Base-by-base conservation (phyloP, 1,284 basidiomycete genomes). In the Sanguinoderma infundibulare region DNA sequence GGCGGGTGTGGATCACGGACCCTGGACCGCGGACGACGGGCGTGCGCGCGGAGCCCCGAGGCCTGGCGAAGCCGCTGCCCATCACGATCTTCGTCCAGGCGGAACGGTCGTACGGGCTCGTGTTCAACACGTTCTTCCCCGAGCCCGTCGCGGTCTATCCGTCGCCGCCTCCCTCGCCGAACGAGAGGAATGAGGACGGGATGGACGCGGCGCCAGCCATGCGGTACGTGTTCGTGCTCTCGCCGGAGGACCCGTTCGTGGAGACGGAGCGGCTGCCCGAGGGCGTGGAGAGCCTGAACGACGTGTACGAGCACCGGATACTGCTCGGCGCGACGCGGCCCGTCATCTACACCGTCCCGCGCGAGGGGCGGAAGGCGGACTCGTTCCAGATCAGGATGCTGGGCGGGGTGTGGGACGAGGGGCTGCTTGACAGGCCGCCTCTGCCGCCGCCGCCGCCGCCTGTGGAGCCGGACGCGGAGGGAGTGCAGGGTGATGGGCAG, bases 1-100 rank as follows among this genome's bases (percentile, higher is more conserved):
- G 44, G 24, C 51, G 78, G 52, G 78, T 87, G 56, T 76, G 81
- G 53, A 81, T 90, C 57, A 85, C 84, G 8, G 85, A 87, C 61
- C 77, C 80, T 44, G n/a, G n/a, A 75, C 74, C 35, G 65, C 77
- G 47, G 63, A 60, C 20, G 75, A 78, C 77, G 66, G 68, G 75
- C 64, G 64, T 78, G 57, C 64, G 75, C 44, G 72, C 73, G 30
- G 60, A 69, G 52, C 63, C 75, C 46, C 54, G 61, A 56, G 59
- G 66, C 26, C 71, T n/a, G n/a, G 4, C 30, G 8, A 34, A 34
- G 65, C 80, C 81, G n/a, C 78, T 79, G 0, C 84, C 86, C 15
- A 75, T 88, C 56, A 58, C 53, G 36, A 53, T 67, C 24, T 65
- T 65, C 55, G 60, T 61, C 26, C 38, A 47, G 26, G 47, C 52